Evolutionary conservation across 805 yeast genomes (phyloP).

Genomic region (Saturnispora dispora): DNA sequence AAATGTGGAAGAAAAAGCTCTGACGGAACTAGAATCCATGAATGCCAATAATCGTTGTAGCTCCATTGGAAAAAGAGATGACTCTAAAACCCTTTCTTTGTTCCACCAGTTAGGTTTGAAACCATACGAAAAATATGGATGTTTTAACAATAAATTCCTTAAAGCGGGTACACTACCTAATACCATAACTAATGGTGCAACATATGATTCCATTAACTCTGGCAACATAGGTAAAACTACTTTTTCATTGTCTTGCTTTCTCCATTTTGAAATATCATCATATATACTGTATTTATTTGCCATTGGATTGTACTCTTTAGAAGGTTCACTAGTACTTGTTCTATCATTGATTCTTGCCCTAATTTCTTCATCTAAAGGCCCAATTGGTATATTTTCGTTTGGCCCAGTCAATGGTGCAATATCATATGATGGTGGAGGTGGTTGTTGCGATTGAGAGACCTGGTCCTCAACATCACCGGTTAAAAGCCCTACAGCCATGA

Average conservation of each 20-base stretch:
- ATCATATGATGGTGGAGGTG: slow-evolving; percentile 6
- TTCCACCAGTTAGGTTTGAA: slow-evolving; percentile 34
- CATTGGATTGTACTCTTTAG: slow-evolving; percentile 6
- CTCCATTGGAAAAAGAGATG: slow-evolving; percentile 28
- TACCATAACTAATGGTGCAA: slow-evolving; percentile 34
- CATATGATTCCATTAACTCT: slow-evolving; percentile 30
- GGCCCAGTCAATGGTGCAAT: background rate
- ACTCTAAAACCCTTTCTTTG: slow-evolving; percentile 20
- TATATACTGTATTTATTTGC: slow-evolving; percentile 19
- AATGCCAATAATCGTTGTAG: slow-evolving; percentile 32
- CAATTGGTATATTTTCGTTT: background rate
- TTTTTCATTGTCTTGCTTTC: slow-evolving; percentile 22
- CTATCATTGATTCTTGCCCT: background rate
- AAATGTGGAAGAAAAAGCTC: slow-evolving; percentile 32
- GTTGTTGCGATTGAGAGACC: background rate
- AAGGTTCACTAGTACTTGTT: background rate
- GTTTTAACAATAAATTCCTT: slow-evolving; percentile 24
- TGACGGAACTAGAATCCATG: slow-evolving; percentile 26
- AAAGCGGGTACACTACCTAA: slow-evolving; percentile 31
- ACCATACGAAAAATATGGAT: slow-evolving; percentile 28
- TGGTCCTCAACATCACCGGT: slow-evolving; percentile 5
- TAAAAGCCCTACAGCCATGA: slow-evolving; percentile 27
- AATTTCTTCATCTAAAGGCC: background rate
- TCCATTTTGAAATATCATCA: slow-evolving; percentile 25
- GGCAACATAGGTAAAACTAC: slow-evolving; percentile 29